Evolutionary conservation across 306 rosid species (phyloP).

Genomic region (Dryas alaskensis): DNA sequence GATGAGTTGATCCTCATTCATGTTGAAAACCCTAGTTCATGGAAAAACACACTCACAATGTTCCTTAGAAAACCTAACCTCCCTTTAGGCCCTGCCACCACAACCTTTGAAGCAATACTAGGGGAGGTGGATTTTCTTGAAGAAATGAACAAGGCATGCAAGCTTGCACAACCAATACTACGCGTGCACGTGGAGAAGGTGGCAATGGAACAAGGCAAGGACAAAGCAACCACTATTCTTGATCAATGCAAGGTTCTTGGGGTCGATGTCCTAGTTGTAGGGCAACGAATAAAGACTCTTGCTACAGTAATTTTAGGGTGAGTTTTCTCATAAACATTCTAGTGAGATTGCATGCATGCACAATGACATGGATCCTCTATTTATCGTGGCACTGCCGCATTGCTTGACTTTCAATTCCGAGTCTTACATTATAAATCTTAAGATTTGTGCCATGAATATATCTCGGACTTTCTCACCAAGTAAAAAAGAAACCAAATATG

Average conservation of each 20-base stretch:
- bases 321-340: slow-evolving; percentile 5
- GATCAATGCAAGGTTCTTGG: slow-evolving; percentile 35
- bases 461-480: too few relatives aligned
- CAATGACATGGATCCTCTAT: too few relatives aligned
- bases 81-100: slow-evolving; percentile 16
- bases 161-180: slow-evolving; percentile 45
- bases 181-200: slow-evolving; percentile 35
- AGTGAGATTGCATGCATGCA: background rate
- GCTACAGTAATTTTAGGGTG: slow-evolving; percentile 69
- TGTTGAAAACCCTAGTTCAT: slow-evolving; percentile 43
- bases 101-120: slow-evolving; percentile 30
- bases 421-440: too few relatives aligned
- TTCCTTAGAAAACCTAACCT: slow-evolving; percentile 55
- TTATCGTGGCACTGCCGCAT: too few relatives aligned
- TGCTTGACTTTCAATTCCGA: too few relatives aligned
- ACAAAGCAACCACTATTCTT: slow-evolving; percentile 51
- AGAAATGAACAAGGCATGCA: slow-evolving; percentile 59
- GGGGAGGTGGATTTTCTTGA: slow-evolving; percentile 55
- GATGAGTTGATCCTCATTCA: slow-evolving; percentile 79
- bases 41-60: slow-evolving; percentile 46
- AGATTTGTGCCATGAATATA: too few relatives aligned
- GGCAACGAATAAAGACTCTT: slow-evolving; percentile 55
- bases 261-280: slow-evolving; percentile 59
- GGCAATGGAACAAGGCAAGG: slow-evolving; percentile 48
- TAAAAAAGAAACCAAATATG: too few relatives aligned